Percentiles rank a stretch among this genome's conserved stretches.
These are phyloP conservation scores for Oidiodendron maius DNA, from an alignment of 495 filamentous ascomycete species.

Conservation along the genomic window DNA sequence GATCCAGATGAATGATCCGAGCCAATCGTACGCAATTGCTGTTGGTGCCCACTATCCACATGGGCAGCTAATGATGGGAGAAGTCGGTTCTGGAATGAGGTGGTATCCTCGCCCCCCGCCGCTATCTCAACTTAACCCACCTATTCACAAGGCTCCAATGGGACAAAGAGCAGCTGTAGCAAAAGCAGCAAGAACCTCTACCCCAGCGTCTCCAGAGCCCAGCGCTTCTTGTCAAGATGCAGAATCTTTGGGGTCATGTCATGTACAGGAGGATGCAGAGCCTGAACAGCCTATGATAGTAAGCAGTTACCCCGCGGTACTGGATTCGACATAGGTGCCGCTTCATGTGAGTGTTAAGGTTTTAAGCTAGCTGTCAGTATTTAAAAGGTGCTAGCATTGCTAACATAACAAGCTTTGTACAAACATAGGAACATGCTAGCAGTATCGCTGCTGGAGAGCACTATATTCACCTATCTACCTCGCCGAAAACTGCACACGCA, in stretches of 20 bases:
- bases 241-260: too few relatives aligned
- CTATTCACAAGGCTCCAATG: neutral
- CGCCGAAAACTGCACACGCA: slow-evolving; percentile 46
- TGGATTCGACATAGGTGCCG: neutral
- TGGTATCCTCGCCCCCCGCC: slow-evolving; percentile 8
- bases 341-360: slow-evolving; percentile 4
- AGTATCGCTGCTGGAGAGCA: slow-evolving; percentile 8
- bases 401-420: slow-evolving; percentile 19
- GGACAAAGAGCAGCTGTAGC: neutral
- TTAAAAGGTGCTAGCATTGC: slow-evolving; percentile 14
- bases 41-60: neutral
- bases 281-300: slow-evolving; percentile 8
- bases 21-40: neutral
- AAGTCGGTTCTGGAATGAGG: slow-evolving; percentile 12
- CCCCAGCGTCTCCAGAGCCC: neutral
- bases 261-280: neutral
- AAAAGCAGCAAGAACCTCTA: neutral
- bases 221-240: too few relatives aligned
- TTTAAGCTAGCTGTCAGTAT: too few relatives aligned
- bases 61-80: slow-evolving; percentile 1
- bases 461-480: slow-evolving; percentile 54
- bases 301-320: slow-evolving; percentile 12
- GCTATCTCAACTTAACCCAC: neutral
- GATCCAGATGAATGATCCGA: neutral
- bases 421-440: slow-evolving; percentile 18